Evolutionary conservation across 306 rosid species (phyloP), one percentile per base, ranked within the genome.

Genomic region (Casuarina glauca): DNA sequence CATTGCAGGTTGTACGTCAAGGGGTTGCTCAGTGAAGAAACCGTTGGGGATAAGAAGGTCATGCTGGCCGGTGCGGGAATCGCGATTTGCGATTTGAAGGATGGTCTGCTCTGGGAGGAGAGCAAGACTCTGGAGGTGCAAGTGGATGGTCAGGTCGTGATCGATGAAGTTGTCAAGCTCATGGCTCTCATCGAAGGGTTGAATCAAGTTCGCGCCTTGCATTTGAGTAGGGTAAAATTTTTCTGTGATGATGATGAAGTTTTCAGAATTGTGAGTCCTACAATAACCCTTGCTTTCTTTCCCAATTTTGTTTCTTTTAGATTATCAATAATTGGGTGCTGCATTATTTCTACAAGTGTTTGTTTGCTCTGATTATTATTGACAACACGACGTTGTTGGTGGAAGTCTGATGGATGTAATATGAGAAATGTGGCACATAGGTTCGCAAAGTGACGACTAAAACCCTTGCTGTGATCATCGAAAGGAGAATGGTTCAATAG

Each of bases 101-200:
- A 76, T 43, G 76, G 82, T 58, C 10, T 87, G 87, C 55, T 91
- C 2, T 82, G 84, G 36, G 85, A 87, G 75, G 69, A 80, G 36
- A 69, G 78, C 32, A 26, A 26, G 32, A 26, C 32, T 26, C 32
- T 26, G 32, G 32, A 26, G 32, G 32, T 26, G 32, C 32, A 26
- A 26, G 32, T 26, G 32, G 32, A 26, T 26, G 32, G 32, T 26
- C 32, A 26, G 32, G 32, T 26, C 32, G 32, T 26, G 32, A 26
- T 26, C 32, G 32, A 26, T 26, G 32, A 26, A 26, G 32, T 26
- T 26, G 32, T 26, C 32, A 26, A 26, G 32, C 32, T 78, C 20
- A 90, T 73, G 81, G 98, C 97, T 41, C 80, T 91, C 81, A 85
- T 93, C 48, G 97, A 91, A 84, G 98, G 85, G 4, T 83, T 93